Base-by-base conservation (phyloP, 495 filamentous ascomycete species). In the Trichoderma erinaceum region DNA sequence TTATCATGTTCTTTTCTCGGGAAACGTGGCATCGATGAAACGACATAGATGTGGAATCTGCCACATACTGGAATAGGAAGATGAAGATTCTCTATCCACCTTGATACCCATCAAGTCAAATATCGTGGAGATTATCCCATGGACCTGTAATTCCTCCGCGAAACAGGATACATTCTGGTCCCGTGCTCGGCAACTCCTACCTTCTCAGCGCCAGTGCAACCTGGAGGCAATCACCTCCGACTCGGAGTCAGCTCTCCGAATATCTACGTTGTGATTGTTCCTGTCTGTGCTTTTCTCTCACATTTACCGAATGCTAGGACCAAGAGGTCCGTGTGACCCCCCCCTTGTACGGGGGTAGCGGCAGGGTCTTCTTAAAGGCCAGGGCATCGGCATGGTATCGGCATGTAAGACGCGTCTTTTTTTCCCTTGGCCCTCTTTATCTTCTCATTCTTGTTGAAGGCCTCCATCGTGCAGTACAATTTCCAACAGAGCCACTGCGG, bases 241-340 rank as follows among this genome's bases (percentile, higher is more conserved):
- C n/a, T 21, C n/a, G 56, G 56, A 29, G 27, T 27, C 56, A 25
- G 56, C 56, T 61, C 56, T 61, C n/a, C 56, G 25, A 25, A 12
- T 61, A 11, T 61, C 25, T 61, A 25, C 25, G 10, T 23, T 23
- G 18, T 52, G 44, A 48, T 32, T 25, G 16, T 61, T 61, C 11
- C 56, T 61, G 56, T 61, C 56, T 32, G 56, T 61, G 56, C 56
- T 32, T 32, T 13, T 18, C n/a, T 48, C 13, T 18, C 3, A 35
- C 12, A 61, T 7, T 61, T 61, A 61, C 56, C 56, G 56, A 61
- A 61, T 61, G 56, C 56, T 61, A 61, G 56, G 56, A 32, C 56
- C 56, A 61, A 10, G 25, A 61, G 56, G 56, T 18, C 56, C 56
- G 56, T 61, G 56, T 61, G 48, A 21, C 10, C 56, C 56, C 16